Evolutionary conservation across 495 filamentous ascomycete species (phyloP), one percentile per base, ranked within the genome.

Genomic region (Tetracladium setigerum): DNA sequence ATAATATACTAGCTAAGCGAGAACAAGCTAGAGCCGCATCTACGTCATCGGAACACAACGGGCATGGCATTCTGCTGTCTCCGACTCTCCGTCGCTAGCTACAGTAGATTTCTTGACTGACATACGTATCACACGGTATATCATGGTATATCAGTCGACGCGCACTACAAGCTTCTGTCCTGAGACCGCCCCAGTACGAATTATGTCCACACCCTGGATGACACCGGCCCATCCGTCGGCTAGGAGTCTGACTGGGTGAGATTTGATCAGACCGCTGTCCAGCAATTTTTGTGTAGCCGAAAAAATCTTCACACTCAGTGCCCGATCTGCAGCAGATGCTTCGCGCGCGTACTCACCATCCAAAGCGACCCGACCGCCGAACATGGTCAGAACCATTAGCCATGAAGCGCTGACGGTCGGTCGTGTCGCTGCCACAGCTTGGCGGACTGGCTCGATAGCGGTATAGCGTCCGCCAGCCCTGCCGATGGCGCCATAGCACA

Each of bases 401-500:
- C 55, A 70, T 54, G 5, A 68, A 30, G 43, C 56, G 66, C 8
- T 57, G 50, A 4, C 55, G 53, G 32, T 60, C 10, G 16, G 34
- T 36, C 2, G 13, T n/a, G 8, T n/a, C 32, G 32, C 32, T 34
- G 32, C 32, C n/a, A 34, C 32, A 9, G 13, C 42, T 11, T 54
- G 40, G 12, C n/a, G 38, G 12, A 46, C 47, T 16, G 42, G 48
- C 41, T 64, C 53, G 0, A 67, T 51, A 2, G 52, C 24, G 8
- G 39, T 49, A 47, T 76, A 76, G 2, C 52, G 44, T 0, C 72
- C 73, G 1, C 73, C 73, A 4, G 59, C 58, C 0, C 68, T 52
- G 0, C 67, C 69, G 1, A 77, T 60, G 12, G 63, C 57, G 3
- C 4, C 52, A 32, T 72, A 66, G 53, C 73, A 75, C 12, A 69